Evolutionary conservation across 257 asterid species (phyloP).

Genomic region (Penstemon barbatus): DNA sequence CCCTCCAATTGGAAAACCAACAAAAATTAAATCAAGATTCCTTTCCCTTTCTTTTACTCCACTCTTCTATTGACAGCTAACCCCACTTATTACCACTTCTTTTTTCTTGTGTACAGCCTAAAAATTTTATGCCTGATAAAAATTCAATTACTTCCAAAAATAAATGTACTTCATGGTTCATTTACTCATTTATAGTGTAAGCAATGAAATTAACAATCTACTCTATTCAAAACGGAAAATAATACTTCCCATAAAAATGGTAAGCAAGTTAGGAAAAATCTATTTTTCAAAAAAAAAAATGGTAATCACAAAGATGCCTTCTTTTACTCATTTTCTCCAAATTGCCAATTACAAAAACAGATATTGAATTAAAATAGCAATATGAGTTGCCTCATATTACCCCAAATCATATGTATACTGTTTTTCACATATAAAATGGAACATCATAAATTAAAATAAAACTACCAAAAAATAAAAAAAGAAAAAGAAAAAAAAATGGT

Average conservation of each 20-base stretch:
- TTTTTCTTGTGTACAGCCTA: slow-evolving; percentile 1
- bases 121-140: slow-evolving; percentile 17
- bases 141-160: background rate
- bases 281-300: background rate
- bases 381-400: slow-evolving; percentile 2
- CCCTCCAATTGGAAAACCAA: background rate
- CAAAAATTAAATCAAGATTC: slow-evolving; percentile 59
- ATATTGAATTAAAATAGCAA: slow-evolving; percentile 30
- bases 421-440: slow-evolving; percentile 40
- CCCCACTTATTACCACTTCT: slow-evolving; percentile 40
- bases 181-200: no score
- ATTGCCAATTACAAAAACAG: slow-evolving; percentile 31
- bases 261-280: background rate
- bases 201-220: no score
- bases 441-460: slow-evolving; percentile 31
- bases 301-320: slow-evolving; percentile 21
- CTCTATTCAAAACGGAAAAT: no score
- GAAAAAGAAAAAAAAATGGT: background rate
- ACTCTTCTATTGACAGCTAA: slow-evolving; percentile 44
- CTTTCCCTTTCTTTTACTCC: slow-evolving; percentile 58
- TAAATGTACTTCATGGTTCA: background rate
- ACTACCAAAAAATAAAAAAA: slow-evolving; percentile 8
- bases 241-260: no score
- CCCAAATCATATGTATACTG: no score
- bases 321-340: slow-evolving; percentile 33